Evolutionary conservation across 1,139 yeast genomes (phyloP).

Genomic region (Geotrichum phurueaensis): DNA sequence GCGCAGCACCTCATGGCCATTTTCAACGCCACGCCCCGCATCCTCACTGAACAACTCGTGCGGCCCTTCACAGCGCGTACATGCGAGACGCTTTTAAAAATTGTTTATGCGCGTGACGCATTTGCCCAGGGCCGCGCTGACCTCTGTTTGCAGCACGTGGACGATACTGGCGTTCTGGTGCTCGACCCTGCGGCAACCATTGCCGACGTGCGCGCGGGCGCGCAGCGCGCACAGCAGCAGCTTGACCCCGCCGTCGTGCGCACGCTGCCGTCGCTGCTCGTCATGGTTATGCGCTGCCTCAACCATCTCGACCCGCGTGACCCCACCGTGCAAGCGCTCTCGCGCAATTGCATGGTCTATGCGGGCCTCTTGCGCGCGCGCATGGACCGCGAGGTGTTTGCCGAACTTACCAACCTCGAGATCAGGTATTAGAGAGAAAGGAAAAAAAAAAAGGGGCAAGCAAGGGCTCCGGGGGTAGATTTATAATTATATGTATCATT

Average conservation of each 20-base stretch:
- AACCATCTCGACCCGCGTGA: slow-evolving; percentile 52
- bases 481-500: too few relatives aligned
- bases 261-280: slow-evolving; percentile 71
- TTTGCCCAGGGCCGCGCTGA: slow-evolving; percentile 59
- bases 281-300: slow-evolving; percentile 77
- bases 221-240: slow-evolving; percentile 53
- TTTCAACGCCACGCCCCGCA: slow-evolving; percentile 33
- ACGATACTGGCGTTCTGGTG: slow-evolving; percentile 62
- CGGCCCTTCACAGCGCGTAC: slow-evolving; percentile 43
- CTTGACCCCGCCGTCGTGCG: slow-evolving; percentile 68
- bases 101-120: slow-evolving; percentile 61
- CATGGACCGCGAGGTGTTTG: slow-evolving; percentile 69
- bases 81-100: slow-evolving; percentile 57
- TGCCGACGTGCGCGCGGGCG: slow-evolving; percentile 48
- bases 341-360: slow-evolving; percentile 84
- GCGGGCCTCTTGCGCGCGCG: slow-evolving; percentile 94
- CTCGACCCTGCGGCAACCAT: slow-evolving; percentile 42
- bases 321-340: slow-evolving; percentile 49
- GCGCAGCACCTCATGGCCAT: slow-evolving; percentile 38
- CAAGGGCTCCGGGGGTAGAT: too few relatives aligned
- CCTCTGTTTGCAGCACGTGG: slow-evolving; percentile 49
- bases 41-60: slow-evolving; percentile 30
- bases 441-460: background rate
- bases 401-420: slow-evolving; percentile 8
- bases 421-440: background rate